Base-by-base conservation (phyloP, 75 land plant species). In the Selaginella moellendorffii region DNA sequence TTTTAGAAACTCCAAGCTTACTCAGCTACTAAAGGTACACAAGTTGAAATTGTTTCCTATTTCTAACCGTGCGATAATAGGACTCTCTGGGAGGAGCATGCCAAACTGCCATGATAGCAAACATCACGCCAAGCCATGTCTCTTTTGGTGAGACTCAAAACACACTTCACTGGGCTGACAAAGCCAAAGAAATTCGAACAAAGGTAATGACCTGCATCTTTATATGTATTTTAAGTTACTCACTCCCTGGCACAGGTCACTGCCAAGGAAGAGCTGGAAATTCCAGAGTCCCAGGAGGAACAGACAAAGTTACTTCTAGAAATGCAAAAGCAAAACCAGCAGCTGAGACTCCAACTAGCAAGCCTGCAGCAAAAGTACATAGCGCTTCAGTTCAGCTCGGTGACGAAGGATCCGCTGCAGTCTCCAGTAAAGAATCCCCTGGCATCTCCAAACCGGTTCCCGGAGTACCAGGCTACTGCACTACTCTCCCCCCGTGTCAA, bases 381-480 rank as follows among this genome's bases (percentile, higher is more conserved):
- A n/a, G n/a, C n/a, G n/a, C n/a, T n/a, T n/a, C n/a, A n/a, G n/a
- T n/a, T n/a, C n/a, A n/a, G n/a, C n/a, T n/a, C n/a, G n/a, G n/a
- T n/a, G n/a, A n/a, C n/a, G n/a, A 80, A 59, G 27, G 53, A 79
- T 2, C 72, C 65, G 64, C 26, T 71, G 26, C 67, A 74, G 68
- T 63, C 75, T 42, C 51, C 71, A 27, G 18, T 36, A 0, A 53
- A 74, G 14, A 71, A 62, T 36, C 74, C 78, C 65, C 70, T 73
- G 54, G 42, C 80, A 26, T 78, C 78, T 29, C 86, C 73, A 28
- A 29, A 56, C 42, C 72, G 52, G 23, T 72, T 31, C 29, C 67
- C 30, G 46, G 0, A 24, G 14, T 24, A 56, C 60, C 30, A 56
- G 63, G 63, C 10, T 36, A 52, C 65, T 52, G 71, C 62, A 65